Conservation (phyloP, 75 land plant species). For the Picea sitchensis region DNA sequence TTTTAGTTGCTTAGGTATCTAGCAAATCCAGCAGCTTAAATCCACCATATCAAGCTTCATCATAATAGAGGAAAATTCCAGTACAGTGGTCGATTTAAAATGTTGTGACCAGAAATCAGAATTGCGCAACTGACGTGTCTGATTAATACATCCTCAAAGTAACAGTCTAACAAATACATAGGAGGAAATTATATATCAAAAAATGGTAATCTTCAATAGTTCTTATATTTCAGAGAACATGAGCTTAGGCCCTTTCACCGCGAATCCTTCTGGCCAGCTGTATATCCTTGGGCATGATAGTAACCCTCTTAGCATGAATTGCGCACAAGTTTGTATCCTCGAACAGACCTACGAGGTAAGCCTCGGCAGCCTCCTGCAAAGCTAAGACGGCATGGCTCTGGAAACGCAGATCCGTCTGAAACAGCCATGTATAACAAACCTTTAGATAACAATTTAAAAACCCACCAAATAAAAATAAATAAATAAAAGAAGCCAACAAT, state of each 20-base stretch:
- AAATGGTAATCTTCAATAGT: too few relatives aligned
- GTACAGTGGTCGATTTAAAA: too few relatives aligned
- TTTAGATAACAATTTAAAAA: not conserved
- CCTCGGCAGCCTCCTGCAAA: slow-evolving; percentile 72
- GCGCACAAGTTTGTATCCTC: slow-evolving; percentile 45
- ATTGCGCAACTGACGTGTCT: too few relatives aligned
- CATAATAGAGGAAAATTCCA: too few relatives aligned
- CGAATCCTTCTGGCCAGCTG: slow-evolving; percentile 58
- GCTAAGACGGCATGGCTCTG: slow-evolving; percentile 79
- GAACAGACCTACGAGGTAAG: slow-evolving; percentile 64
- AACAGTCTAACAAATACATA: too few relatives aligned
- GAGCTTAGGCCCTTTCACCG: slow-evolving; percentile 48
- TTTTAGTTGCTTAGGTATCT: too few relatives aligned
- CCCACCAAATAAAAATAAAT: not conserved
- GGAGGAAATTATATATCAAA: too few relatives aligned
- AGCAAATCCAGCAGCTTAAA: too few relatives aligned
- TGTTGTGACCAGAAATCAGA: too few relatives aligned
- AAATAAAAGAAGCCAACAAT: too few relatives aligned
- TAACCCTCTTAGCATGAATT: slow-evolving; percentile 55
- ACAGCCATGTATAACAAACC: not conserved
- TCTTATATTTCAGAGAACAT: not conserved
- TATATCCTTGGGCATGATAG: slow-evolving; percentile 75
- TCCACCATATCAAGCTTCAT: too few relatives aligned
- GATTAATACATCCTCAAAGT: too few relatives aligned
- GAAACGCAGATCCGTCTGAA: slow-evolving; percentile 74